Percentiles rank a stretch among this genome's conserved stretches.
phyloP scores from a whole-genome alignment of 495 filamentous ascomycete species.

The Poronia punctata region DNA sequence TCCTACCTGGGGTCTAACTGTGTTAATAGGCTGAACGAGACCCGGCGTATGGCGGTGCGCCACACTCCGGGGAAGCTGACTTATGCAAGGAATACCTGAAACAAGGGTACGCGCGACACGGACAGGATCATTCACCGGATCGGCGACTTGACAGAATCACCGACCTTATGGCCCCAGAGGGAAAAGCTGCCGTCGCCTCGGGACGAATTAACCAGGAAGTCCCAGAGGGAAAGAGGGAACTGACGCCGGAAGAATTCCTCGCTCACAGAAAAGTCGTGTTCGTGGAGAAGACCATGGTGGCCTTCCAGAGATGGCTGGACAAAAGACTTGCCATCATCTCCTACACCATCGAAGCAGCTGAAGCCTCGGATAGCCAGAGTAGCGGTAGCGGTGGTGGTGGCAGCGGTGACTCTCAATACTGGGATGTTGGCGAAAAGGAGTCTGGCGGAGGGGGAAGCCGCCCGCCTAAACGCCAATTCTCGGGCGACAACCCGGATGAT shows the following conservation, averaged over 20 bases:
- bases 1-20: constrained; percentile 2
- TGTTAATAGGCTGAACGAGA: constrained; percentile 1
- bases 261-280: constrained; percentile 18
- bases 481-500: constrained; percentile 16
- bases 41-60: constrained; percentile 12
- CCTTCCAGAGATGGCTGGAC: constrained; percentile 20
- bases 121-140: constrained; percentile 12
- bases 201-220: constrained; percentile 15
- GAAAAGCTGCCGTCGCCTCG: constrained; percentile 15
- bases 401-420: constrained; percentile 12
- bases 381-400: constrained; percentile 7
- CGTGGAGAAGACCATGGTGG: constrained; percentile 19
- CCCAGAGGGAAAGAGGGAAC: constrained; percentile 12
- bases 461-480: constrained; percentile 19
- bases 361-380: constrained; percentile 14
- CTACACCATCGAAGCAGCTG: constrained; percentile 22
- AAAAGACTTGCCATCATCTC: constrained; percentile 25
- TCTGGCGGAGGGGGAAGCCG: constrained; percentile 14
- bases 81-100: constrained; percentile 15
- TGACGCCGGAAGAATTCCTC: constrained; percentile 26
- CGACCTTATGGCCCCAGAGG: constrained; percentile 23
- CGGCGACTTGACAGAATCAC: constrained; percentile 7
- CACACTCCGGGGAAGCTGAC: constrained; percentile 14
- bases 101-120: constrained; percentile 14
- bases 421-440: constrained; percentile 12